A percentile compares a stretch with the other conserved stretches of the same genome.
These are phyloP conservation scores for Dispira parvispora DNA, from an alignment of 192 early-diverging fungal genomes.

Conservation along the genomic window DNA sequence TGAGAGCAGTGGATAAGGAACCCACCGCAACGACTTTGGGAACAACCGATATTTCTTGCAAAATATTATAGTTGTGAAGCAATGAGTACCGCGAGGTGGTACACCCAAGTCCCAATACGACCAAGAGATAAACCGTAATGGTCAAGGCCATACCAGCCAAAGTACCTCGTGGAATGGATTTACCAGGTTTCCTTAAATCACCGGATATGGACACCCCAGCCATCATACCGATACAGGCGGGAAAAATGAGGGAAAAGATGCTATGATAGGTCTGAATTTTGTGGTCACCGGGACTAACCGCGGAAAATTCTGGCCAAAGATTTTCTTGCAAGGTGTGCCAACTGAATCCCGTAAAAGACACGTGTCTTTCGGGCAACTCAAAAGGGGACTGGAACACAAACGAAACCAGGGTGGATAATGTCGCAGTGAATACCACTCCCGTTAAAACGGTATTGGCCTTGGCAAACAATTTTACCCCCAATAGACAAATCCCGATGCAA, in stretches of 20 bases:
- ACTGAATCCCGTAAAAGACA: conserved; percentile 42
- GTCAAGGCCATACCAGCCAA: conserved; percentile 39
- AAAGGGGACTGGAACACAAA: conserved; percentile 39
- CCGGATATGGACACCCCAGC: conserved; percentile 58
- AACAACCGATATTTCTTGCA: conserved; percentile 41
- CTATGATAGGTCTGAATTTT: conserved; percentile 26
- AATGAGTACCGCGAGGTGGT: conserved; percentile 37
- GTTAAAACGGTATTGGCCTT: conserved; percentile 36
- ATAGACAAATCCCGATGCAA: conserved; percentile 36
- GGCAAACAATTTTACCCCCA: conserved; percentile 41
- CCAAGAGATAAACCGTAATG: conserved; percentile 31
- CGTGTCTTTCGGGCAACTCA: conserved; percentile 26
- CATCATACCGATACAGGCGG: conserved; percentile 50
- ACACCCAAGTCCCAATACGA: conserved; percentile 36
- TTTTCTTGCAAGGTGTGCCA: conserved; percentile 39
- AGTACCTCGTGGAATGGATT: conserved; percentile 50
- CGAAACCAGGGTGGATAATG: conserved; percentile 34
- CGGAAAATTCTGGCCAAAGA: conserved; percentile 38
- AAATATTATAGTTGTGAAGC: conserved; percentile 39
- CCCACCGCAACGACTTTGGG: conserved; percentile 37
- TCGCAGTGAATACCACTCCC: conserved; percentile 34
- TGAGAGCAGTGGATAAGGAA: conserved; percentile 39
- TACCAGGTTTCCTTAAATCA: conserved; percentile 42
- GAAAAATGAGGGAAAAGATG: conserved; percentile 48
- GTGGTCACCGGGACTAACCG: conserved; percentile 24